Evolutionary conservation across 2,329 filamentous ascomycete species (phyloP), one percentile per base, ranked within the genome.

Genomic region (Talaromyces islandicus): DNA sequence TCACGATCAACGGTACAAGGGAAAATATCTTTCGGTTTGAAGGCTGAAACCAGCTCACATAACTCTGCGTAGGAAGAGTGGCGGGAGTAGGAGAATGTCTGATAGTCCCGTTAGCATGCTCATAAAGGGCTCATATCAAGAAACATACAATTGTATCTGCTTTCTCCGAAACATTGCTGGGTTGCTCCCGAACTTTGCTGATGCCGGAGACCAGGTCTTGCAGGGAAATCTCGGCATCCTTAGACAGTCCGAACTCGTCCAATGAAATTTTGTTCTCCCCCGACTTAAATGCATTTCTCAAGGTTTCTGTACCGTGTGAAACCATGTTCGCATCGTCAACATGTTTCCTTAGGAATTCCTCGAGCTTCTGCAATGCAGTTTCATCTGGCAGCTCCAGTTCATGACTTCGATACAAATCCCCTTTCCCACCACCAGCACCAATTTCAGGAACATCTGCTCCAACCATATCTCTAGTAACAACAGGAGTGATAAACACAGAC

Each of bases 61-160:
- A 96, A 81, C 70, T 97, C 93, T 0, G 80, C 77, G 62, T 94
- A 93, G 0, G 91, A 96, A 0, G 93, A 95, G 72, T 97, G 93
- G 0, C 93, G 84, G 0, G 93, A 93, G 69, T 92, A 97, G 0
- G 92, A 90, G 65, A 96, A 97, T 21, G 77, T 80, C 77, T 77
- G 51, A 35, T 54, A 53, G 25, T 56, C 30, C 27, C 21, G 29
- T 56, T 50, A 62, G 54, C 48, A n/a, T 24, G 27, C 25, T 30
- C 27, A 52, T 19, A 11, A 38, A 54, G 10, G 27, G 55, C 9
- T 12, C n/a, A 27, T 21, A 27, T 30, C 9, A 11, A 6, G 41
- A 24, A 29, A 67, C 73, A 61, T 64, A 77, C 74, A 55, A 77
- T 76, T 24, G 62, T 68, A n/a, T 62, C 69, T n/a, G 71, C 38